Evolutionary conservation across 1,284 basidiomycete genomes (phyloP).

Genomic region (Apiotrichum mycotoxinovorans): DNA sequence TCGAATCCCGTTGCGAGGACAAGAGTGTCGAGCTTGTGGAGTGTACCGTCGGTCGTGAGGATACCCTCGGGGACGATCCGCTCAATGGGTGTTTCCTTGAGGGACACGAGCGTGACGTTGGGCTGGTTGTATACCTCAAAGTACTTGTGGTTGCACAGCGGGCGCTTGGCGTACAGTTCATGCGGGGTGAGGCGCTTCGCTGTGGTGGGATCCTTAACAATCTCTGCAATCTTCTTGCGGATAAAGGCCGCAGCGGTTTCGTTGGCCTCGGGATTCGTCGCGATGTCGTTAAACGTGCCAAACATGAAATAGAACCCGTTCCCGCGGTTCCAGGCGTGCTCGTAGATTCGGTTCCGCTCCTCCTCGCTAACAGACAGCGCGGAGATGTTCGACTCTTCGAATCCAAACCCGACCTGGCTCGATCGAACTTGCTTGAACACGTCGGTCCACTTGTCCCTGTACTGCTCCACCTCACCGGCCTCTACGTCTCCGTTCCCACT

Average conservation of each 20-base stretch:
- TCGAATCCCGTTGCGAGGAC: constrained; percentile 18
- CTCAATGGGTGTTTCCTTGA: constrained; percentile 11
- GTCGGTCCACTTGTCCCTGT: constrained; percentile 1
- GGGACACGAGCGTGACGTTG: constrained; percentile 12
- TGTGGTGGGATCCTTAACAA: constrained; percentile 14
- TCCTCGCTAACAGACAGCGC: constrained; percentile 1
- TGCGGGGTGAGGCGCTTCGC: constrained; percentile 8
- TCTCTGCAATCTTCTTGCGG: constrained; percentile 10
- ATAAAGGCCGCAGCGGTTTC: constrained; percentile 11
- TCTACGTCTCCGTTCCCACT: constrained; percentile 9
- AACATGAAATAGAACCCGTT: constrained; percentile 19
- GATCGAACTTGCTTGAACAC: constrained; percentile 10
- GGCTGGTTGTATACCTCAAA: constrained; percentile 16
- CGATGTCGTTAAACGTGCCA: constrained; percentile 15
- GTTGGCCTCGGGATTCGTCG: constrained; percentile 4
- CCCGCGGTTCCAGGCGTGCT: constrained; percentile 11
- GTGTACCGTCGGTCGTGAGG: constrained; percentile 6
- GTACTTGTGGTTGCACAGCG: constrained; percentile 13
- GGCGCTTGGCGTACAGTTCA: constrained; percentile 14
- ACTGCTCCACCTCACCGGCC: neutral
- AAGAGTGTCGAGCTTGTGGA: constrained; percentile 13
- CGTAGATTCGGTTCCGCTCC: constrained; percentile 9
- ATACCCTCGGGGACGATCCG: constrained; percentile 2
- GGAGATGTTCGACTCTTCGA: constrained; percentile 5
- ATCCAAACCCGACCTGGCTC: constrained; percentile 9